Evolutionary conservation across 2,329 filamentous ascomycete genomes (phyloP).

Genomic region (Calycina marina): DNA sequence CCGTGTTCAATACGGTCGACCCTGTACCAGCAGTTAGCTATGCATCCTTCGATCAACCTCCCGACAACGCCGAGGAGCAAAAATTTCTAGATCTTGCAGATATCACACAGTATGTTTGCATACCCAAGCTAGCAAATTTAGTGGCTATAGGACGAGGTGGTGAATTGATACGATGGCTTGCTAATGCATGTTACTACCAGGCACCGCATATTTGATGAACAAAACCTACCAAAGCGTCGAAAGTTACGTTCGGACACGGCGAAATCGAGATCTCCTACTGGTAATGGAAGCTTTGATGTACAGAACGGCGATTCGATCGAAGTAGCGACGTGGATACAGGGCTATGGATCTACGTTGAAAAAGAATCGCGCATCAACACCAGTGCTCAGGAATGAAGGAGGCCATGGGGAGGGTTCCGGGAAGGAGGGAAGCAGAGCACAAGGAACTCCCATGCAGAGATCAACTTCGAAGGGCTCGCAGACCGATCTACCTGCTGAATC

Average conservation of each 20-base stretch:
- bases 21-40: slow-evolving; percentile 42
- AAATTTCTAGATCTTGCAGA: slow-evolving; percentile 42
- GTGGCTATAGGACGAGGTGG: too few species aligned
- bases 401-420: slow-evolving; percentile 5
- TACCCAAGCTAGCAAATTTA: too few species aligned
- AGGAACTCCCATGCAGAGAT: slow-evolving; percentile 12
- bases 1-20: slow-evolving; percentile 55
- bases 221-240: slow-evolving; percentile 35
- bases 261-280: slow-evolving; percentile 24
- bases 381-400: slow-evolving; percentile 11
- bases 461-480: slow-evolving; percentile 21
- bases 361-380: slow-evolving; percentile 16
- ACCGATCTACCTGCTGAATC: slow-evolving; percentile 15
- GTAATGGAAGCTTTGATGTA: slow-evolving; percentile 13
- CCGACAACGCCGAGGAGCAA: slow-evolving; percentile 35
- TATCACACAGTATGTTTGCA: slow-evolving; percentile 41
- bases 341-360: slow-evolving; percentile 15
- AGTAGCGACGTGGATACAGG: slow-evolving; percentile 12
- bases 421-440: slow-evolving; percentile 4
- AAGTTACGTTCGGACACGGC: slow-evolving; percentile 30
- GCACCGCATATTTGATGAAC: slow-evolving; percentile 35
- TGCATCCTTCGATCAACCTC: slow-evolving; percentile 40
- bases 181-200: too few species aligned
- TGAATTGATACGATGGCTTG: too few species aligned
- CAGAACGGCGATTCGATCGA: slow-evolving; percentile 8